Evolutionary conservation across 371 early-diverging fungal species (phyloP).

Genomic region (Zopfochytrium polystomum): DNA sequence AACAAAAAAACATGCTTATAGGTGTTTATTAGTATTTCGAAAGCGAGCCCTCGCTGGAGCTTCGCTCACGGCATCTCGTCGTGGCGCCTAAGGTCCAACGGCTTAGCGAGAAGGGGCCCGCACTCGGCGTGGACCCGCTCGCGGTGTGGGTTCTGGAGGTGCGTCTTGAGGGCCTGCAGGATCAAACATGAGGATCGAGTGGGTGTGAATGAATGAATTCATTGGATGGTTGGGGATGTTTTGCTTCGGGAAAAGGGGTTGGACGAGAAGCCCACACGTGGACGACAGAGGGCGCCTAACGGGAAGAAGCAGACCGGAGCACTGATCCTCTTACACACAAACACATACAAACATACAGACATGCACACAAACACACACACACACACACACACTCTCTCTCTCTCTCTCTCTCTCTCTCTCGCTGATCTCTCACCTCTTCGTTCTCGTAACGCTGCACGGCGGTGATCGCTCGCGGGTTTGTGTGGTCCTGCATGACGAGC

Average conservation of each 20-base stretch:
- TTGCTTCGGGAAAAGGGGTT: too few relatives aligned
- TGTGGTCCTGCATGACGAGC: constrained; percentile 19
- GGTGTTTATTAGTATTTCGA: too few relatives aligned
- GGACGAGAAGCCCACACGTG: not conserved
- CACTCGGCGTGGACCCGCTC: not conserved
- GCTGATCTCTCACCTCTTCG: too few relatives aligned
- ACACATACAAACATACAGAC: too few relatives aligned
- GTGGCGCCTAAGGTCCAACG: constrained; percentile 3
- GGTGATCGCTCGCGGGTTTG: constrained; percentile 16
- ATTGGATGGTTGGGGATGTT: not conserved
- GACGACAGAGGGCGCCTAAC: not conserved
- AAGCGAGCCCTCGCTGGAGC: too few relatives aligned
- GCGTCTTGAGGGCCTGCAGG: not conserved
- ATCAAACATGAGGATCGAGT: not conserved
- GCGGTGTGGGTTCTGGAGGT: constrained; percentile 11
- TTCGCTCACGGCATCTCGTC: constrained; percentile 7
- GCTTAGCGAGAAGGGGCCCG: constrained; percentile 9
- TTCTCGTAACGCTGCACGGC: constrained; percentile 21
- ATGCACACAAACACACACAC: too few relatives aligned
- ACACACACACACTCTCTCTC: too few relatives aligned
- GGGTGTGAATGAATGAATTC: not conserved
- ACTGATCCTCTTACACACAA: not conserved
- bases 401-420: too few relatives aligned
- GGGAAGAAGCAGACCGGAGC: too few relatives aligned
- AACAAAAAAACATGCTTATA: too few relatives aligned